Base-by-base conservation (phyloP, 1,139 yeast genomes). In the Candida sojae region DNA sequence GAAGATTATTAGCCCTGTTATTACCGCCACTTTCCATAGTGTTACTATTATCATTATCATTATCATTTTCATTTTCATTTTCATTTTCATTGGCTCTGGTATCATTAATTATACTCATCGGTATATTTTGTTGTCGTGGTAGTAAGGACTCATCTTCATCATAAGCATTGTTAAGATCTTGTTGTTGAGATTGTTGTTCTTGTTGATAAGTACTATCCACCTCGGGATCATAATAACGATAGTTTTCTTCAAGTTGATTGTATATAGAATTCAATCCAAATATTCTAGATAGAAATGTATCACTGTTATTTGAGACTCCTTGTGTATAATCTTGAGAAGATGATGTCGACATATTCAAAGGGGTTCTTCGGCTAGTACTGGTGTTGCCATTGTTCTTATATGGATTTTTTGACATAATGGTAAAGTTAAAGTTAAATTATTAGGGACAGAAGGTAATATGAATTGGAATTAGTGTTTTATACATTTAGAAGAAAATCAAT, bases 221-320 rank as follows among this genome's bases (percentile, higher is more conserved):
- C 38, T 71, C 74, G 37, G 74, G 75, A 52, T 69, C 76, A 43
- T 70, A 71, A 57, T 67, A 71, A 38, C 65, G 74, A 55, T 71
- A 68, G 51, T 69, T 71, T 34, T 71, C 74, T 39, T 69, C 67
- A 32, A 67, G 65, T 58, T 65, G 81, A 58, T 67, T 71, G 61
- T 67, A 77, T 28, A 77, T 70, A 10, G 84, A 79, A 54, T 78
- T 79, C 46, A 79, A 64, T 2, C 84, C 84, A 58, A 81, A 79
- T 38, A 81, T 82, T 39, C 85, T 66, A 17, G 84, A 79, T 50
- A 81, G 69, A 55, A 81, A 81, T 8, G 85, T 81, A 55, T 79
- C 83, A 52, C 66, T 70, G 33, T 41, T 36, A 41, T 43, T 44
- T 12, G 30, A 10, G 4, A 21, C 11, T 5, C 13, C 29, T 26